Conservation (phyloP, 805 yeast species). For the Ogataea sp. region DNA sequence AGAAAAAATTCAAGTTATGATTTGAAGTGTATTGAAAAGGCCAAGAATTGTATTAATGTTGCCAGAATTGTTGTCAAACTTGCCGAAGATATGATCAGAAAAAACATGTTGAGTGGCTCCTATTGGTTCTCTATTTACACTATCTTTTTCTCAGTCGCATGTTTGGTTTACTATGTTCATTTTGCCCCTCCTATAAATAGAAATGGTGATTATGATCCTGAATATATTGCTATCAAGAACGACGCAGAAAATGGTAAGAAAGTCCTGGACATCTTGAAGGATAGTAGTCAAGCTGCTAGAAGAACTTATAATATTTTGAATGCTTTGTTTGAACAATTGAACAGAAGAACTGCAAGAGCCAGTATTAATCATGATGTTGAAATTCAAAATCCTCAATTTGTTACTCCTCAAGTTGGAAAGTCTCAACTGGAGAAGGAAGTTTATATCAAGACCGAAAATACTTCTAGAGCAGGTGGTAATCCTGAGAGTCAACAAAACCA, state of each 20-base stretch:
- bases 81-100: conserved; percentile 72
- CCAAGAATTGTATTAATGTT: conserved; percentile 76
- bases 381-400: conserved; percentile 12
- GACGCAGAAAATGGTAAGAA: conserved; percentile 81
- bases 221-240: conserved; percentile 49
- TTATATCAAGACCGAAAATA: background rate
- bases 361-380: conserved; percentile 14
- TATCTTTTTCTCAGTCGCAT: conserved; percentile 81
- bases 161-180: conserved; percentile 74
- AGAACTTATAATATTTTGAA: conserved; percentile 75
- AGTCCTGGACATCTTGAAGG: conserved; percentile 63
- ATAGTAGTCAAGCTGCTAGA: conserved; percentile 67
- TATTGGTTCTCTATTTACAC: conserved; percentile 92
- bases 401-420: conserved; percentile 21
- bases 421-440: conserved; percentile 14
- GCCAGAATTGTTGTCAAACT: conserved; percentile 76
- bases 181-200: conserved; percentile 25
- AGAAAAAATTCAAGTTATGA: conserved; percentile 28
- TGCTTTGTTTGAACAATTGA: conserved; percentile 71
- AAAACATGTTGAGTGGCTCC: conserved; percentile 67
- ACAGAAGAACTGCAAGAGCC: conserved; percentile 55
- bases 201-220: conserved; percentile 35
- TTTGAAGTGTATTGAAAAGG: conserved; percentile 60
- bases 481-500: too few species aligned
- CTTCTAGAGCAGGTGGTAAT: too few species aligned